Evolutionary conservation across 345 rosid species (phyloP).

Genomic region (Clausena lansium): DNA sequence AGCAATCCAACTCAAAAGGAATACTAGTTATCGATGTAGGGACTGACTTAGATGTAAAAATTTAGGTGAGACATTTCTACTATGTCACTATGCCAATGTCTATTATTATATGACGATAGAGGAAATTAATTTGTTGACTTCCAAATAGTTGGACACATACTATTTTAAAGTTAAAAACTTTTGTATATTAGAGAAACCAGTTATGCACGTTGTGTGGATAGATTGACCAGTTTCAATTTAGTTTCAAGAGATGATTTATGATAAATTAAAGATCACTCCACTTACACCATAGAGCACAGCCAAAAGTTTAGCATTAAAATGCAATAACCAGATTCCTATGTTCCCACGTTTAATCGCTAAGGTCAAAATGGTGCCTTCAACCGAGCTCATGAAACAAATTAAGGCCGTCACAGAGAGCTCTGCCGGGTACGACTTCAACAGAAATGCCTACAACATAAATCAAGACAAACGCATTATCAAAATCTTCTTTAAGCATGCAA

Average conservation of each 20-base stretch:
- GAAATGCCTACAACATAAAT: constrained; percentile 1
- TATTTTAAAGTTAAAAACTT: too few relatives aligned
- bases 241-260: not conserved
- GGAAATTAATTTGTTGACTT: too few relatives aligned
- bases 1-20: too few relatives aligned
- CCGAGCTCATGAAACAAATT: constrained; percentile 54
- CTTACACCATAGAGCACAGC: constrained; percentile 32
- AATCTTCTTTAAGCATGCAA: not conserved
- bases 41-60: too few relatives aligned
- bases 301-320: constrained; percentile 38
- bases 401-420: constrained; percentile 65
- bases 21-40: too few relatives aligned
- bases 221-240: not conserved
- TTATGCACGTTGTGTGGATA: too few relatives aligned
- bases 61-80: too few relatives aligned
- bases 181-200: too few relatives aligned
- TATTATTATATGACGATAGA: too few relatives aligned
- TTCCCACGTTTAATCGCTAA: constrained; percentile 45
- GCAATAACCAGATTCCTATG: constrained; percentile 49
- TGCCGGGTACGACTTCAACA: constrained; percentile 55
- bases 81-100: too few relatives aligned
- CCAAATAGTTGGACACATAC: too few relatives aligned
- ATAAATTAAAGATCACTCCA: not conserved
- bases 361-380: constrained; percentile 51
- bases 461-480: not conserved